These are phyloP conservation scores for Ilyonectria mors-panacis DNA, from an alignment of 2,329 filamentous ascomycete species.

Conservation along the genomic window DNA sequence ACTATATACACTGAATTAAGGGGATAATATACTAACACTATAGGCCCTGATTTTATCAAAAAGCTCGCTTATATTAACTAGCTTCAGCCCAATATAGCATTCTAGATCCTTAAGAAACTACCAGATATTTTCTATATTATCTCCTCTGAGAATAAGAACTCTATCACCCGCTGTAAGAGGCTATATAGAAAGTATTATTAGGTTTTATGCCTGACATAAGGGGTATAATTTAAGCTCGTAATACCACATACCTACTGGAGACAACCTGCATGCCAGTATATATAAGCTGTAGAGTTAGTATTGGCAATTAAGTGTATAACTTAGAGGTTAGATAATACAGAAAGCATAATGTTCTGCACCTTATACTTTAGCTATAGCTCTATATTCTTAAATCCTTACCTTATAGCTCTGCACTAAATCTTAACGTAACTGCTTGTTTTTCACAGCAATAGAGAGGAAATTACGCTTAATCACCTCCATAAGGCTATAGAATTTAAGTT, in stretches of 20 bases:
- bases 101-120: neutral
- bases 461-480: neutral
- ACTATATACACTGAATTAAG: neutral
- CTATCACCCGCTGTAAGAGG: neutral
- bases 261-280: neutral
- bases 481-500: neutral
- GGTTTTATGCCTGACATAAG: neutral
- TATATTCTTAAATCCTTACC: neutral
- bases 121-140: neutral
- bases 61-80: conserved; percentile 2
- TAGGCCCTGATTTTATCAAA: conserved; percentile 2
- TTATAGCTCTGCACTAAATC: neutral
- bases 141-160: neutral
- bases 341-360: neutral
- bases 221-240: neutral
- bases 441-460: neutral
- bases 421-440: neutral
- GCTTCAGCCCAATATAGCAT: neutral
- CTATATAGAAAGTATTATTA: neutral
- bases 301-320: neutral
- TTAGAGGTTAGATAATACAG: neutral
- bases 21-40: neutral
- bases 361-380: neutral
- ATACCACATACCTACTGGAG: neutral
- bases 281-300: neutral